These are phyloP conservation scores for Tilletia caries DNA, from an alignment of 1,284 basidiomycete genomes.

Conservation along the genomic window DNA sequence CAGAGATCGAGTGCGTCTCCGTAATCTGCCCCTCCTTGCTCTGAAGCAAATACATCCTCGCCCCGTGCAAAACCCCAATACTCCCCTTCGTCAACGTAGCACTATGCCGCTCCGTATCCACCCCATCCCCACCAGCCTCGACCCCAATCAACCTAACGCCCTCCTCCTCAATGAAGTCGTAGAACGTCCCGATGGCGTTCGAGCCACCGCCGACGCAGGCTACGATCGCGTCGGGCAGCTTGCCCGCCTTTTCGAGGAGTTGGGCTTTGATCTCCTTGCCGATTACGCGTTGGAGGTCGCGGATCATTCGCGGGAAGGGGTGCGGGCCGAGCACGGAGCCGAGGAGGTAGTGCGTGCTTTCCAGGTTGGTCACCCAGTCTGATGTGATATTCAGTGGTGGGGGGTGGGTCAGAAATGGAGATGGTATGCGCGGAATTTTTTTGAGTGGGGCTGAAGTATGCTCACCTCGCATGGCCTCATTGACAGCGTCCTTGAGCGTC, in stretches of 20 bases:
- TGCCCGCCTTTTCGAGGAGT: conserved; percentile 69
- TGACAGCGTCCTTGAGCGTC: conserved; percentile 80
- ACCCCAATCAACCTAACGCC: conserved; percentile 48
- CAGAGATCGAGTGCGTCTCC: conserved; percentile 95
- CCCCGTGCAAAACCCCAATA: conserved; percentile 93
- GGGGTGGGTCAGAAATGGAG: too few species aligned
- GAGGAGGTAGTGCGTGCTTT: conserved; percentile 85
- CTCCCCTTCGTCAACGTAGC: conserved; percentile 86
- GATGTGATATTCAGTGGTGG: too few species aligned
- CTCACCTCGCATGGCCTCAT: conserved; percentile 56
- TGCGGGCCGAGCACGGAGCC: conserved; percentile 97
- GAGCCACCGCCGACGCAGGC: conserved; percentile 97
- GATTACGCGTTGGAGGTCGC: conserved; percentile 96
- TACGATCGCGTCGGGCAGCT: conserved; percentile 88
- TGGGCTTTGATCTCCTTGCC: conserved; percentile 91
- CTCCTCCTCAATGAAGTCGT: conserved; percentile 44
- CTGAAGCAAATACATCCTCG: conserved; percentile 90
- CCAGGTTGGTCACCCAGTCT: conserved; percentile 95
- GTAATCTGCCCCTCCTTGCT: conserved; percentile 83
- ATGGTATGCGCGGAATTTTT: too few species aligned
- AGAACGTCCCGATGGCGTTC: conserved; percentile 78
- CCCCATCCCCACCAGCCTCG: conserved; percentile 64
- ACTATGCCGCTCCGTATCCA: conserved; percentile 79
- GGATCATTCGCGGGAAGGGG: conserved; percentile 96
- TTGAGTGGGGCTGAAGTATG: background rate